Evolutionary conservation across 2,329 filamentous ascomycete species (phyloP).

Genomic region (Dothistroma pini): DNA sequence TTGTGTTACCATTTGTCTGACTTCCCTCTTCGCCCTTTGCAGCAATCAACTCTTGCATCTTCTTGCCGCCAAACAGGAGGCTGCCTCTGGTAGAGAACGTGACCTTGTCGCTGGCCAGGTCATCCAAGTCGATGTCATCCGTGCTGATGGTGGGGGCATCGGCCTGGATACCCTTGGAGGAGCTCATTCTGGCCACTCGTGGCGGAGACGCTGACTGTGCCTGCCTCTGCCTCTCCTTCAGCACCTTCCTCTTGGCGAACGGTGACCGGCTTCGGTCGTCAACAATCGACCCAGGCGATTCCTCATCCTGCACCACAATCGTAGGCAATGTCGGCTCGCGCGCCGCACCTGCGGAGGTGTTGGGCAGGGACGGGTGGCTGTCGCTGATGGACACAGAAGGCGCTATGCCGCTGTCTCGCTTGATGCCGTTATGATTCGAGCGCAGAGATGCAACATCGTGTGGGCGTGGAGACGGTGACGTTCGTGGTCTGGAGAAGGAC

Average conservation of each 20-base stretch:
- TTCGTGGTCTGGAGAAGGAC: slow-evolving; percentile 7
- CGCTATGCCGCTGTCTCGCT: slow-evolving; percentile 36
- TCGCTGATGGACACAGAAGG: slow-evolving; percentile 27
- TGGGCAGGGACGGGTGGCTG: slow-evolving; percentile 12
- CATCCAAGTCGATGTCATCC: slow-evolving; percentile 49
- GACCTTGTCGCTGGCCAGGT: slow-evolving; percentile 49
- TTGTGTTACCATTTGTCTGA: background rate
- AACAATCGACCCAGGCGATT: slow-evolving; percentile 12
- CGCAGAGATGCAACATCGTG: slow-evolving; percentile 6
- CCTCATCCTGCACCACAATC: slow-evolving; percentile 45
- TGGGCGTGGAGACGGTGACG: slow-evolving; percentile 5
- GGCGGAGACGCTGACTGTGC: slow-evolving; percentile 36
- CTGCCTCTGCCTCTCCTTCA: slow-evolving; percentile 2
- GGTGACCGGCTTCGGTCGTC: slow-evolving; percentile 18
- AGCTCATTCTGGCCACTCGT: slow-evolving; percentile 53
- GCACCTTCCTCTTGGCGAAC: slow-evolving; percentile 13
- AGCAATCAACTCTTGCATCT: slow-evolving; percentile 37
- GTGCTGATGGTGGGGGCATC: slow-evolving; percentile 42
- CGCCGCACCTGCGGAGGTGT: slow-evolving; percentile 23
- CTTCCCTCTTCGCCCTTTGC: slow-evolving; percentile 22
- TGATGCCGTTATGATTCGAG: slow-evolving; percentile 21
- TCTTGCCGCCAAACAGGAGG: slow-evolving; percentile 54
- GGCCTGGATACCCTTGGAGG: slow-evolving; percentile 37
- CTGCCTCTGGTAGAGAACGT: slow-evolving; percentile 60
- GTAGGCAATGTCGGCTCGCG: slow-evolving; percentile 42